Conservation (phyloP, 208 protist species). For the Paratrypanosoma confusum region DNA sequence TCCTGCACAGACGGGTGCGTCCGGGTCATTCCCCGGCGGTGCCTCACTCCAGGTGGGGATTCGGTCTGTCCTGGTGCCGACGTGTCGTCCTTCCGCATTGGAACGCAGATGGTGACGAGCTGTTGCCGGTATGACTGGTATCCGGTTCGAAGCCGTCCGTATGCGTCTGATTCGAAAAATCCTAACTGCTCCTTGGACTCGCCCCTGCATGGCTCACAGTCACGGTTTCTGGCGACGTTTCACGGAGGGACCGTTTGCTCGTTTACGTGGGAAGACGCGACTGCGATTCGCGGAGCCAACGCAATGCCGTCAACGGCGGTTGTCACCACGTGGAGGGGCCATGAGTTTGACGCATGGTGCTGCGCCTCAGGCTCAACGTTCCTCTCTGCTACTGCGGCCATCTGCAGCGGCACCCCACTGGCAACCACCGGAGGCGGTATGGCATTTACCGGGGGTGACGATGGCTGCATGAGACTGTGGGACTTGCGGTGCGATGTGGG, state of each 20-base stretch:
- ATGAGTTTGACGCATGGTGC: constrained; percentile 84
- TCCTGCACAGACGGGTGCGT: constrained; percentile 65
- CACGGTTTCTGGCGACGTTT: constrained; percentile 56
- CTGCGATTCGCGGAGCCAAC: too few species aligned
- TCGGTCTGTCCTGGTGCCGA: constrained; percentile 24
- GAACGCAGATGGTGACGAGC: constrained; percentile 72
- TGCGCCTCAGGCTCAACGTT: constrained; percentile 22
- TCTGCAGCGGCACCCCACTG: not conserved
- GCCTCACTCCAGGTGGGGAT: constrained; percentile 10
- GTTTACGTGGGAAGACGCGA: constrained; percentile 23
- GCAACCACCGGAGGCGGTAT: constrained; percentile 5
- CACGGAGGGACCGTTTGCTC: constrained; percentile 51
- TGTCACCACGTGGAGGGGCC: constrained; percentile 25
- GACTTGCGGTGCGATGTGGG: constrained; percentile 23
- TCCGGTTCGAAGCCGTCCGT: too few species aligned
- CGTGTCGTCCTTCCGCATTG: too few species aligned
- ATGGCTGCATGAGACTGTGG: constrained; percentile 53
- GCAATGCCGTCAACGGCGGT: too few species aligned
- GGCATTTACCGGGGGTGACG: constrained; percentile 68
- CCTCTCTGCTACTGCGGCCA: not conserved
- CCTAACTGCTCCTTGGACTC: not conserved
- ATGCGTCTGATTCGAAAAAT: not conserved
- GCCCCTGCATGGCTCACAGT: too few species aligned
- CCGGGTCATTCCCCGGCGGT: constrained; percentile 20
- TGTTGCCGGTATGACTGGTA: constrained; percentile 30